These are phyloP conservation scores for Maudiozyma bulderi DNA, from an alignment of 805 yeast species.

Conservation along the genomic window DNA sequence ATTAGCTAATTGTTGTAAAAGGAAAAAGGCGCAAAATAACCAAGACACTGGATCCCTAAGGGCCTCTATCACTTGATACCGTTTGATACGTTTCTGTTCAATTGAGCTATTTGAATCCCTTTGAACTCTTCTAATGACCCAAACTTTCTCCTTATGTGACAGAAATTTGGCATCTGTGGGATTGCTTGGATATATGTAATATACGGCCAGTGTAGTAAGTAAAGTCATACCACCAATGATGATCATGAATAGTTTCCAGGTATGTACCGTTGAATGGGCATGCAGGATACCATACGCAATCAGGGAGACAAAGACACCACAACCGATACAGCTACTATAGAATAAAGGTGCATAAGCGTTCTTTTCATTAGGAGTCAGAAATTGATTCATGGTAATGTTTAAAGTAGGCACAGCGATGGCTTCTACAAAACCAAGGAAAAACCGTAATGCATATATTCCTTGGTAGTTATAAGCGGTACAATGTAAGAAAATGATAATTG, in stretches of 20 bases:
- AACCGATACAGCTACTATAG: conserved; percentile 42
- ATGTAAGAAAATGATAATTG: conserved; percentile 36
- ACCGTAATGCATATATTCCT: conserved; percentile 40
- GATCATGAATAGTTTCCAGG: conserved; percentile 49
- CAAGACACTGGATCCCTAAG: conserved; percentile 40
- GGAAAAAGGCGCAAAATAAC: conserved; percentile 33
- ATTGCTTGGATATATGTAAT: conserved; percentile 43
- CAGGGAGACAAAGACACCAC: conserved; percentile 44
- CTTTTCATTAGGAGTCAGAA: conserved; percentile 39
- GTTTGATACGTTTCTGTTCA: conserved; percentile 40
- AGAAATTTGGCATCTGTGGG: conserved; percentile 45
- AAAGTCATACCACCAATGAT: conserved; percentile 49
- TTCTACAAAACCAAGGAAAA: conserved; percentile 44
- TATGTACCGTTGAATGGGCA: conserved; percentile 18
- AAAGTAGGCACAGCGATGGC: conserved; percentile 36
- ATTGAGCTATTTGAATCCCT: conserved; percentile 33
- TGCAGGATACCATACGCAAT: conserved; percentile 35
- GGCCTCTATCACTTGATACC: conserved; percentile 41
- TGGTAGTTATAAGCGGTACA: conserved; percentile 37
- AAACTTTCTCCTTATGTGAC: conserved; percentile 39
- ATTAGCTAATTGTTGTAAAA: conserved; percentile 42
- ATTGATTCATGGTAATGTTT: conserved; percentile 41
- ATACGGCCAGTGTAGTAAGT: conserved; percentile 27
- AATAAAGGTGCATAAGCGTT: conserved; percentile 47
- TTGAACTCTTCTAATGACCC: conserved; percentile 39